Evolutionary conservation across 345 rosid genomes (phyloP).

Genomic region (Eucalyptus curtisii): DNA sequence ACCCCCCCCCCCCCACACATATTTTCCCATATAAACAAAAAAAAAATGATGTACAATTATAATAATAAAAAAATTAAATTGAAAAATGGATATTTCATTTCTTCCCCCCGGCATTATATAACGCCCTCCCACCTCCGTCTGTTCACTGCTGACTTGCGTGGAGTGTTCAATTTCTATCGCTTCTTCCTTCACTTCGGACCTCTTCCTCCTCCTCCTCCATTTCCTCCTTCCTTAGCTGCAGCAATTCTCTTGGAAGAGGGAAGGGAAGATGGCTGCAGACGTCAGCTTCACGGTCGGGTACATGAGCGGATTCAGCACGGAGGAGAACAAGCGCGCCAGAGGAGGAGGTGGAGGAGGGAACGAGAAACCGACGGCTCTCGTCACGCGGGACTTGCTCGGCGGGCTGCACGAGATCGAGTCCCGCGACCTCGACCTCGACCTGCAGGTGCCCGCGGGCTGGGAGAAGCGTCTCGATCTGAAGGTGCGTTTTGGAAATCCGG

Average conservation of each 20-base stretch:
- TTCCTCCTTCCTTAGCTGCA: not conserved
- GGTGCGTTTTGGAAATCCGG: conserved; percentile 16
- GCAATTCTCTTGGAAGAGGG: not conserved
- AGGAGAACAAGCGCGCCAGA: conserved; percentile 15
- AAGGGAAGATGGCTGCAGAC: conserved; percentile 45
- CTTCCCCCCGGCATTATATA: not conserved
- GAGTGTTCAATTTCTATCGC: not conserved
- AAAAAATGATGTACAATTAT: not conserved
- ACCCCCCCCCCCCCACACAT: too few relatives aligned
- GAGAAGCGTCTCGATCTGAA: conserved; percentile 88
- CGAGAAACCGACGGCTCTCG: conserved; percentile 30
- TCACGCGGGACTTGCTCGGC: conserved; percentile 73
- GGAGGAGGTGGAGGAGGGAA: conserved; percentile 17
- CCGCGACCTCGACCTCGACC: conserved; percentile 79
- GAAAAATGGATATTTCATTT: not conserved
- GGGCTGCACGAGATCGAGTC: conserved; percentile 18
- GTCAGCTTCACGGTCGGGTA: conserved; percentile 37
- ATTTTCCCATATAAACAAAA: not conserved
- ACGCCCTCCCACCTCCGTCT: not conserved
- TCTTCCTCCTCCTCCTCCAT: not conserved
- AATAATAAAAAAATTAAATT: not conserved
- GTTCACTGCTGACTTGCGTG: not conserved
- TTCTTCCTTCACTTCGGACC: not conserved
- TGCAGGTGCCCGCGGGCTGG: conserved; percentile 79
- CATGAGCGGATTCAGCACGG: conserved; percentile 18